Percentiles rank a stretch among this genome's conserved stretches.
Evolutionary conservation across 1,139 yeast genomes (phyloP).

Genomic region (Suhomyces yuchorum): DNA sequence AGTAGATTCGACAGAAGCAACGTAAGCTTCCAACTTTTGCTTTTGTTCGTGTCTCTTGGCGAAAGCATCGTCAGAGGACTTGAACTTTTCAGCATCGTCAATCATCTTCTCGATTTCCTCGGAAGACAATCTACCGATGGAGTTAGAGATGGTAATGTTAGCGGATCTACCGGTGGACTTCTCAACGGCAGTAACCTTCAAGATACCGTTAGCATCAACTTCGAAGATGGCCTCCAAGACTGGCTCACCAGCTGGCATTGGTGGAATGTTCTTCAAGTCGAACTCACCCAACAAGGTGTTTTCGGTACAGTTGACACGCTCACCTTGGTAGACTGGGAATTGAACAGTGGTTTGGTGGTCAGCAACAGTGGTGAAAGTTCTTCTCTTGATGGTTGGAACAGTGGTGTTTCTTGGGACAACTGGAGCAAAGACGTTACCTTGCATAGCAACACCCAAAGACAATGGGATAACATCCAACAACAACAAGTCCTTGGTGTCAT

Average conservation of each 20-base stretch:
- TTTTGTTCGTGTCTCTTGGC: constrained; percentile 99
- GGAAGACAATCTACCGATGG: constrained; percentile 97
- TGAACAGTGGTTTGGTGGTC: constrained; percentile 99
- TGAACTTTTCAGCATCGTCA: constrained; percentile 97
- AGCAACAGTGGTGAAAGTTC: constrained; percentile 99
- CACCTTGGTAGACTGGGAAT: constrained; percentile 99
- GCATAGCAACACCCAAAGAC: constrained; percentile 99
- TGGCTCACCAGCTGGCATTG: constrained; percentile 99
- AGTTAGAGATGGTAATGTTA: constrained; percentile 99
- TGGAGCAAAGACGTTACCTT: constrained; percentile 98
- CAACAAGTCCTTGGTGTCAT: constrained; percentile 95
- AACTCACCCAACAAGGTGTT: constrained; percentile 99
- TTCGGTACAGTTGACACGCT: constrained; percentile 99
- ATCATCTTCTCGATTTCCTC: constrained; percentile 99
- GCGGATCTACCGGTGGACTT: constrained; percentile 99
- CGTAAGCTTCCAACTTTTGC: constrained; percentile 99
- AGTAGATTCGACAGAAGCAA: constrained; percentile 94
- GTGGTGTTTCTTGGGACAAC: constrained; percentile 99
- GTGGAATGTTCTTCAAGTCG: constrained; percentile 98
- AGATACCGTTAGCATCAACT: constrained; percentile 99
- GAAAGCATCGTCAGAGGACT: constrained; percentile 98
- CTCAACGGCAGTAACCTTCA: constrained; percentile 99
- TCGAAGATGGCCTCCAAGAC: constrained; percentile 99
- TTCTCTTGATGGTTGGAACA: constrained; percentile 98
- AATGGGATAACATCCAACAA: constrained; percentile 98